Conservation (phyloP, 2,329 filamentous ascomycete genomes). For the Berkeleyomyces basicola region DNA sequence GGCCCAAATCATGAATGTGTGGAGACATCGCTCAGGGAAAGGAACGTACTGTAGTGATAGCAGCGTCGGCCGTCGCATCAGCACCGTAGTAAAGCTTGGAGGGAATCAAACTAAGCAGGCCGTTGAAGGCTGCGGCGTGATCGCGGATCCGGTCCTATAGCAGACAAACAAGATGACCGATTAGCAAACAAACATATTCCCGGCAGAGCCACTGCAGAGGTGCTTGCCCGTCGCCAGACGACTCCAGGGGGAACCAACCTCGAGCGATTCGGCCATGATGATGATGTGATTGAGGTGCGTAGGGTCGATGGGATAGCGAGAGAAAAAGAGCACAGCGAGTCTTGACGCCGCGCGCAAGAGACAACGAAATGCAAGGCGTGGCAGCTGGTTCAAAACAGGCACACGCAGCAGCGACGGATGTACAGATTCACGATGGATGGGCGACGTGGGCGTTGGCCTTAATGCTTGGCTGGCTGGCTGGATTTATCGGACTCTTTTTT, state of each 20-base stretch:
- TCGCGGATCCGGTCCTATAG: constrained; percentile 39
- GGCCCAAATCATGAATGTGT: too few relatives aligned
- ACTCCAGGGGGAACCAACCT: constrained; percentile 16
- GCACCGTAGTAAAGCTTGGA: constrained; percentile 83
- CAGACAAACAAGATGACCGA: background rate
- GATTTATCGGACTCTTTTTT: background rate
- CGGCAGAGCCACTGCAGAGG: background rate
- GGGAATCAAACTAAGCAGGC: constrained; percentile 71
- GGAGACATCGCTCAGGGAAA: background rate
- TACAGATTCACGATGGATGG: background rate
- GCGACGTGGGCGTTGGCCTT: background rate
- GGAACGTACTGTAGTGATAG: constrained; percentile 42
- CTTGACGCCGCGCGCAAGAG: background rate
- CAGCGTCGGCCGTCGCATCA: constrained; percentile 55
- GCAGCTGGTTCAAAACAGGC: background rate
- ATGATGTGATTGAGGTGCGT: background rate
- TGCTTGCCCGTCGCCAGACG: background rate
- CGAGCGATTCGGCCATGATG: constrained; percentile 18
- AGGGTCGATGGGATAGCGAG: background rate
- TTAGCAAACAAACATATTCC: constrained; percentile 5
- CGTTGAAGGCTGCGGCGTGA: constrained; percentile 64
- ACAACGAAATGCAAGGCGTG: background rate
- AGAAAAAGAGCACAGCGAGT: background rate
- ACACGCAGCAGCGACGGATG: background rate
- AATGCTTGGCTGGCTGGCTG: background rate